These are phyloP conservation scores for Fragaria ananassa DNA, from an alignment of 306 rosid species.

Conservation along the genomic window DNA sequence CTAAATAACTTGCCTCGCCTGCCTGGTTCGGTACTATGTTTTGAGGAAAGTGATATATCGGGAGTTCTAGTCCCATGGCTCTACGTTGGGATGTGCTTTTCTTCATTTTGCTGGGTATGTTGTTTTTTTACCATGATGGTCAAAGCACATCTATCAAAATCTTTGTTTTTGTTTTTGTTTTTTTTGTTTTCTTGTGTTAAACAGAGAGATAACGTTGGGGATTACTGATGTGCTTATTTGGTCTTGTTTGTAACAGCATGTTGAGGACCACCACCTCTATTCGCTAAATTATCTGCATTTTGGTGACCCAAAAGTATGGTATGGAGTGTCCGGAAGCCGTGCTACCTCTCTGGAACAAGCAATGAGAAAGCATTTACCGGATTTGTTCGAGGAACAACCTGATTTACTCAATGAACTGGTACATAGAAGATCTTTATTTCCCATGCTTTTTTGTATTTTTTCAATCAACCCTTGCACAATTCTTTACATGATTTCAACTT, in stretches of 20 bases:
- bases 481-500: slow-evolving; percentile 7
- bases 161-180: not conserved
- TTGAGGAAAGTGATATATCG: slow-evolving; percentile 86
- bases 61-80: slow-evolving; percentile 99
- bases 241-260: slow-evolving; percentile 63
- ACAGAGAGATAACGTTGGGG: not conserved
- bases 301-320: slow-evolving; percentile 97
- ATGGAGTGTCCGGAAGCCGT: slow-evolving; percentile 80
- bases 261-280: slow-evolving; percentile 96
- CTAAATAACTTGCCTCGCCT: slow-evolving; percentile 81
- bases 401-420: slow-evolving; percentile 95
- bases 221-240: slow-evolving; percentile 22
- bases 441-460: not conserved
- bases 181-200: not conserved
- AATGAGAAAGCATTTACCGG: slow-evolving; percentile 84
- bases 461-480: not conserved
- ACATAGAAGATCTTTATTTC: slow-evolving; percentile 11
- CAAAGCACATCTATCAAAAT: not conserved
- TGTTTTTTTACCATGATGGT: slow-evolving; percentile 14
- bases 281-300: slow-evolving; percentile 87
- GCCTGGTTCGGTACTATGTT: slow-evolving; percentile 80
- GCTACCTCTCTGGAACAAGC: slow-evolving; percentile 69
- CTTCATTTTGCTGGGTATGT: slow-evolving; percentile 98
- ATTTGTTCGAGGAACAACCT: slow-evolving; percentile 87
- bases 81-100: slow-evolving; percentile 97